Conservation (phyloP, 2,329 filamentous ascomycete species). For the Lithohypha guttulata region DNA sequence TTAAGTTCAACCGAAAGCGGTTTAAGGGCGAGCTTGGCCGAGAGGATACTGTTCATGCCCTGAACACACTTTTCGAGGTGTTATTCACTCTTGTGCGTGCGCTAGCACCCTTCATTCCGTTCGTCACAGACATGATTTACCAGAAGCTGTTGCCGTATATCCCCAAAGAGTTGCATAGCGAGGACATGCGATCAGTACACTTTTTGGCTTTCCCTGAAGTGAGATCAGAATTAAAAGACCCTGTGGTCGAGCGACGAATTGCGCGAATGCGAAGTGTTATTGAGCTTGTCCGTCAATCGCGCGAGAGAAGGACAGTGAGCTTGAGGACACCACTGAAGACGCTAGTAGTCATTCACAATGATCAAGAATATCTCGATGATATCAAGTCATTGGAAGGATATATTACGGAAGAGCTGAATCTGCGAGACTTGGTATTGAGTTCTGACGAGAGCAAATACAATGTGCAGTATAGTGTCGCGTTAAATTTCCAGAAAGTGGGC, state of each 20-base stretch:
- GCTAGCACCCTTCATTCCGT: slow-evolving; percentile 88
- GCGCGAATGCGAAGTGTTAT: slow-evolving; percentile 92
- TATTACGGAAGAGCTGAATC: slow-evolving; percentile 82
- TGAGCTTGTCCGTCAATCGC: slow-evolving; percentile 73
- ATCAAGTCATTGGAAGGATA: slow-evolving; percentile 77
- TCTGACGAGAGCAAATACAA: slow-evolving; percentile 84
- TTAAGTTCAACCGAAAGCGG: slow-evolving; percentile 74
- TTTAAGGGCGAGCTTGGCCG: slow-evolving; percentile 78
- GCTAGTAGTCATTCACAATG: slow-evolving; percentile 76
- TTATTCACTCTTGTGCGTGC: slow-evolving; percentile 79
- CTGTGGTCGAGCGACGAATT: slow-evolving; percentile 74
- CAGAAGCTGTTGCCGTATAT: slow-evolving; percentile 71
- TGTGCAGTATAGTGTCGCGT: slow-evolving; percentile 78
- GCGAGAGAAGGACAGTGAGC: slow-evolving; percentile 73
- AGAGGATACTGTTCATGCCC: slow-evolving; percentile 75
- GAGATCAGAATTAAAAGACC: slow-evolving; percentile 76
- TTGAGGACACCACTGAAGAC: slow-evolving; percentile 87
- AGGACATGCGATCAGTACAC: slow-evolving; percentile 78
- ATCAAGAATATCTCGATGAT: slow-evolving; percentile 74
- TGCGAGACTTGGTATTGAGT: slow-evolving; percentile 73
- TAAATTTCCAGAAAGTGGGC: slow-evolving; percentile 87
- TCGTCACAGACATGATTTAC: slow-evolving; percentile 93
- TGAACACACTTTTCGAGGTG: slow-evolving; percentile 91
- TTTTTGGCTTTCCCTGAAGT: slow-evolving; percentile 87
- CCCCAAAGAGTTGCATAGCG: slow-evolving; percentile 55